phyloP scores from a whole-genome alignment of 768 basidiomycete species.

The Fibroporia radiculosa region DNA sequence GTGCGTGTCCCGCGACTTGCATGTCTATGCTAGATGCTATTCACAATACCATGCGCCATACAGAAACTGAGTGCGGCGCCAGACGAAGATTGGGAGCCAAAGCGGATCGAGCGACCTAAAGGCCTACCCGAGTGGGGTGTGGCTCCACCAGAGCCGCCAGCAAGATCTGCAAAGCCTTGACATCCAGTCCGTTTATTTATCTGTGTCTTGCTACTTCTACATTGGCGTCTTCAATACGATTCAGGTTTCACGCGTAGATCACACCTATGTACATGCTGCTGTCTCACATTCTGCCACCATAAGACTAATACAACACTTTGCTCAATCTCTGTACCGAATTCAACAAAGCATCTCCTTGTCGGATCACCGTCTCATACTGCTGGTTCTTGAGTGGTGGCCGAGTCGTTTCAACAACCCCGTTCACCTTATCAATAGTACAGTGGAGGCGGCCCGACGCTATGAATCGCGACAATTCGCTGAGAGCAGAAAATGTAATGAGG shows the following conservation, averaged over 20 bases:
- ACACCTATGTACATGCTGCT: too few relatives aligned
- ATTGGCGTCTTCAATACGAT: background rate
- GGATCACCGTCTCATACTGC: slow-evolving; percentile 89
- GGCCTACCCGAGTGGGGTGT: slow-evolving; percentile 95
- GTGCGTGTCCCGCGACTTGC: slow-evolving; percentile 42
- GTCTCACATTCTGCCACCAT: too few relatives aligned
- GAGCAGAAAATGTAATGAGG: background rate
- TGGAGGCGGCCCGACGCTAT: slow-evolving; percentile 83
- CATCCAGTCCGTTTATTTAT: background rate
- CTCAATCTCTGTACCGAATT: slow-evolving; percentile 85
- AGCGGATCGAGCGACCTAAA: slow-evolving; percentile 72
- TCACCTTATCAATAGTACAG: slow-evolving; percentile 91
- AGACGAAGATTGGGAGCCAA: slow-evolving; percentile 80
- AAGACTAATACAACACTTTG: slow-evolving; percentile 67
- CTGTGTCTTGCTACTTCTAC: background rate
- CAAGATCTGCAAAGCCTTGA: slow-evolving; percentile 9
- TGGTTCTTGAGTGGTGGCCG: slow-evolving; percentile 69
- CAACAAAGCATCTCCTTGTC: slow-evolving; percentile 84
- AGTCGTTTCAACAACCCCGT: slow-evolving; percentile 89
- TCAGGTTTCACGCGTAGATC: too few relatives aligned
- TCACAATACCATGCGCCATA: background rate
- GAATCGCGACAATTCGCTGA: slow-evolving; percentile 84
- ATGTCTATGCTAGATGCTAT: background rate
- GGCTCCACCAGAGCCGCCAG: slow-evolving; percentile 51
- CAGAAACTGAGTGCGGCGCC: slow-evolving; percentile 59